Base-by-base conservation (phyloP, 2,329 filamentous ascomycete genomes). In the Sporothrix phasma region DNA sequence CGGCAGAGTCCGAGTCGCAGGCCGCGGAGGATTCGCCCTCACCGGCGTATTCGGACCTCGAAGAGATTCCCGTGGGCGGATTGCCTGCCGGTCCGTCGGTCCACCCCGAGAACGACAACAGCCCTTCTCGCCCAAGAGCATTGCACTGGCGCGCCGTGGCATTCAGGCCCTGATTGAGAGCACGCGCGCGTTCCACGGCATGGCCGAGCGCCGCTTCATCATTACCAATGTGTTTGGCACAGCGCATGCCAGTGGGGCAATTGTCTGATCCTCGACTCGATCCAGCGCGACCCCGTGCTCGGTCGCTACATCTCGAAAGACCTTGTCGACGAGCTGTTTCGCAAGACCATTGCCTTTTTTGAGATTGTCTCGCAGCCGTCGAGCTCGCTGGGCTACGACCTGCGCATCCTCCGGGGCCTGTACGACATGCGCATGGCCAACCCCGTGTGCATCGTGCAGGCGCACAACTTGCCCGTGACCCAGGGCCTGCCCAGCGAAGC, bases 161-260 rank as follows among this genome's bases (percentile, higher is more conserved):
- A 82, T 94, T 64, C 78, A 85, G 49, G 89, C 91, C 6, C 84
- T 96, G 0, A 85, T 96, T 62, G 81, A 88, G 72, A 97, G 93
- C 73, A 97, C 93, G 0, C 83, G 85, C 63, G 90, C 92, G 0
- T 96, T 97, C 72, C 81, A 88, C 67, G 79, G 80, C 1, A 80
- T 89, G 29, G 79, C 83, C 17, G 75, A 77, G n/a, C 76, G 83
- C 66, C 84, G 91, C 34, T 84, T 89, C 8, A 88, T 97, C 61
- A 87, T 97, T 63, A 97, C 93, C n/a, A 97, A 97, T 70, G 87
- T 96, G 26, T 96, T 96, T 75, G 92, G 93, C 61, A 97, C 93
- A 19, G 89, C 92, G 67, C 93, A 97, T 80, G 92, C 93, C 94
- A 99, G 90, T 99, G 95, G 79, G 93, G 94, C 65, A 97, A 97